Conservation (phyloP, 2,329 filamentous ascomycete genomes). For the Calonectria crousiana region DNA sequence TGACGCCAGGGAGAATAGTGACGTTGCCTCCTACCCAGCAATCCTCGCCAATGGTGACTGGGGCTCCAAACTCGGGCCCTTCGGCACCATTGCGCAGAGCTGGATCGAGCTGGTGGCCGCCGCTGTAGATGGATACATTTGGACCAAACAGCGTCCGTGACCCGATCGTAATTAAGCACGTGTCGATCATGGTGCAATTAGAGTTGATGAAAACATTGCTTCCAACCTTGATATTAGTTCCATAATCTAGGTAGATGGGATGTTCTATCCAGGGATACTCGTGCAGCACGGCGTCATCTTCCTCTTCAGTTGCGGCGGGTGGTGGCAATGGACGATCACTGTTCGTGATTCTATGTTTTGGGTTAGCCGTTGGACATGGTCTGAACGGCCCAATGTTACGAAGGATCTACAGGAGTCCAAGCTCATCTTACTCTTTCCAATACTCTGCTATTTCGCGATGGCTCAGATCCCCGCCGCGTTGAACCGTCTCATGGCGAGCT, state of each 20-base stretch:
- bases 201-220: constrained; percentile 80
- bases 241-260: constrained; percentile 82
- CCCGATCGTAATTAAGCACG: constrained; percentile 79
- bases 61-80: constrained; percentile 80
- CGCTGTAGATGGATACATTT: constrained; percentile 81
- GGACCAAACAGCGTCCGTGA: constrained; percentile 83
- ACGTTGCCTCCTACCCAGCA: constrained; percentile 83
- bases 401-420: background rate
- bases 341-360: constrained; percentile 65
- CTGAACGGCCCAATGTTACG: no score
- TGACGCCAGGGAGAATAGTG: constrained; percentile 80
- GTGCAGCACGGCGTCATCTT: constrained; percentile 74
- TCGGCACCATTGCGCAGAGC: constrained; percentile 77
- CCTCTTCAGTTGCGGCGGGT: constrained; percentile 65
- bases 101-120: constrained; percentile 82
- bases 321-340: constrained; percentile 75
- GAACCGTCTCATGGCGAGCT: constrained; percentile 70
- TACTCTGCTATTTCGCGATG: constrained; percentile 74
- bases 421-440: constrained; percentile 74
- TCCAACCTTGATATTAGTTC: constrained; percentile 76
- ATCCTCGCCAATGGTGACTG: constrained; percentile 83
- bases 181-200: constrained; percentile 82
- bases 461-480: constrained; percentile 71
- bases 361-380: background rate
- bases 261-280: constrained; percentile 77